Percentiles rank a stretch among this genome's conserved stretches.
Evolutionary conservation across 257 asterid genomes (phyloP).

Genomic region (Nicotiana tabacum): DNA sequence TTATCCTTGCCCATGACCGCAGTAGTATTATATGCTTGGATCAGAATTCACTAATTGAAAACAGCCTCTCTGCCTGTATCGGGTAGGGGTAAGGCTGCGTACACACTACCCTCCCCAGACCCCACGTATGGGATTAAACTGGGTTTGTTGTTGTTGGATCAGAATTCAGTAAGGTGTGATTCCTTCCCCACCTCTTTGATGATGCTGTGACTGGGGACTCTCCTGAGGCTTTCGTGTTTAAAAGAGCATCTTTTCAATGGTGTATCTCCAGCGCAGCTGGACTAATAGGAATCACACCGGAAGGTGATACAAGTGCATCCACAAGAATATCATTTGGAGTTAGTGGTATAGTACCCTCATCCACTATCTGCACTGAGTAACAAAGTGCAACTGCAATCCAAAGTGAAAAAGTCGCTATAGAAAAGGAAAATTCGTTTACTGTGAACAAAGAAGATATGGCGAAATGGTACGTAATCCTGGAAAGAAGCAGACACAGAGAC

Average conservation of each 20-base stretch:
- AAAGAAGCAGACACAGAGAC: not conserved
- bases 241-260: conserved; percentile 12
- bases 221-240: not conserved
- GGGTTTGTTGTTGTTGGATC: no score
- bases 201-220: not conserved
- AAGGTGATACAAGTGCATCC: conserved; percentile 72
- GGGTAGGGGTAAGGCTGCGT: no score
- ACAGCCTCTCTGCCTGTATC: no score
- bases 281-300: conserved; percentile 71
- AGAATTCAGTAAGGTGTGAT: not conserved
- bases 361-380: conserved; percentile 73
- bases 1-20: not conserved
- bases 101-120: no score
- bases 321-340: conserved; percentile 67
- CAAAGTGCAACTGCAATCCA: conserved; percentile 63
- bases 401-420: conserved; percentile 3
- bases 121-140: no score
- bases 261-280: conserved; percentile 36
- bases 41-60: not conserved
- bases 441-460: not conserved
- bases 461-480: not conserved
- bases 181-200: not conserved
- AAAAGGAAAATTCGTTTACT: not conserved
- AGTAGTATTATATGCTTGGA: not conserved
- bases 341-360: conserved; percentile 65